A percentile compares a stretch with the other conserved stretches of the same genome.
Conservation (phyloP, 169 alveolate species). For the Eimeria necatrix region DNA sequence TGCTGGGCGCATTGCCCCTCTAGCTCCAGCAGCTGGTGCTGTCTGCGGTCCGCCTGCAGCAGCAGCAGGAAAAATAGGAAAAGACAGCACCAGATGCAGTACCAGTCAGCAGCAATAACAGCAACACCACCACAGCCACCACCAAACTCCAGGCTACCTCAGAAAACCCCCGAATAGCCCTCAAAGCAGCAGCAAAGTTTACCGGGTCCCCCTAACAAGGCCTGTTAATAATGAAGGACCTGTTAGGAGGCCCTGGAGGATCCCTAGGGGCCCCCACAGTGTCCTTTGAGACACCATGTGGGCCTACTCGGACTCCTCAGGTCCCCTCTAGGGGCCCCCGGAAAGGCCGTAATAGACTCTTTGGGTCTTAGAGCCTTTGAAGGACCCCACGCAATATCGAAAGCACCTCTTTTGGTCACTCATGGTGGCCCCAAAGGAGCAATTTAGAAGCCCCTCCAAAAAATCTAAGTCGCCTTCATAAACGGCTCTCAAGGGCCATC, state of each 20-base stretch:
- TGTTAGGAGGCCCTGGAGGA: not conserved
- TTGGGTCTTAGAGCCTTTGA: too few relatives aligned
- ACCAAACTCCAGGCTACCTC: not conserved
- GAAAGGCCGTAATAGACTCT: too few relatives aligned
- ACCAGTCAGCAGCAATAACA: not conserved
- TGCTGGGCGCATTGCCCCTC: not conserved
- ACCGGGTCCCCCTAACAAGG: not conserved
- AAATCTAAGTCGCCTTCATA: not conserved
- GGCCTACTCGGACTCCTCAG: not conserved
- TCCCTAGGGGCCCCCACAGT: not conserved
- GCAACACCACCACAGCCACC: not conserved
- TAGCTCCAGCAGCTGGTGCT: conserved; percentile 23
- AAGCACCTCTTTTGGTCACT: not conserved
- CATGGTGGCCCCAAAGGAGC: not conserved
- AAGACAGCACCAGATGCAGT: not conserved
- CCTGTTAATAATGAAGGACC: not conserved
- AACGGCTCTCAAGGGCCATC: not conserved
- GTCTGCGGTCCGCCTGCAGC: conserved; percentile 49
- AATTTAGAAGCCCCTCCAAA: not conserved
- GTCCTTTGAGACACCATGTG: not conserved
- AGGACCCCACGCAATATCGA: too few relatives aligned
- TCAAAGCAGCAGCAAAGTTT: too few relatives aligned
- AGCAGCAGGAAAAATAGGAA: conserved; percentile 27
- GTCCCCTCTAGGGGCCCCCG: not conserved
- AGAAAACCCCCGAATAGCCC: not conserved